phyloP scores from a whole-genome alignment of 2,329 filamentous ascomycete species.

The Aureobasidium sp. region DNA sequence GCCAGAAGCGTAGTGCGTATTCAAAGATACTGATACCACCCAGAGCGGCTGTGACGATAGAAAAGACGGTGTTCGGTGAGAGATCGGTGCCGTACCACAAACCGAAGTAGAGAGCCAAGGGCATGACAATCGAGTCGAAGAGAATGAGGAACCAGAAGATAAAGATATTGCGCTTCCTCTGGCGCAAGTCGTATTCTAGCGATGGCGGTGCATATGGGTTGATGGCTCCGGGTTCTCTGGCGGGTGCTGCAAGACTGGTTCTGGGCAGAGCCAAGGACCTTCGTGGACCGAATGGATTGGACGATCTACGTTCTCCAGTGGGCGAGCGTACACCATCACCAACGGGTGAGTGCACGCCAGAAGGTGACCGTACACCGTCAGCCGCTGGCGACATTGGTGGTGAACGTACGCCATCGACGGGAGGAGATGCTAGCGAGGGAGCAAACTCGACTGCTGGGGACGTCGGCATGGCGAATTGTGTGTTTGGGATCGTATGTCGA shows the following conservation, averaged over 20 bases:
- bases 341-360: neutral
- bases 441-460: neutral
- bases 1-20: constrained; percentile 44
- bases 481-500: neutral
- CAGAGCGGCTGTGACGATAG: constrained; percentile 47
- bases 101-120: constrained; percentile 54
- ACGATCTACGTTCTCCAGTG: constrained; percentile 8
- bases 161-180: constrained; percentile 49
- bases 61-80: constrained; percentile 45
- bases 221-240: neutral
- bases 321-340: neutral
- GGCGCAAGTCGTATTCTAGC: constrained; percentile 50
- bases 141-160: constrained; percentile 55
- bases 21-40: constrained; percentile 50
- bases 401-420: neutral
- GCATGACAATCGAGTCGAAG: constrained; percentile 52
- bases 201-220: constrained; percentile 37
- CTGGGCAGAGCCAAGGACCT: constrained; percentile 7
- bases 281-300: neutral
- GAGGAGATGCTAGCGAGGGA: neutral
- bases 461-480: neutral
- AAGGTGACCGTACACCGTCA: neutral
- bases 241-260: constrained; percentile 9
- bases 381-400: neutral
- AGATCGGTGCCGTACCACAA: constrained; percentile 53